Base-by-base conservation (phyloP, 805 yeast species). In the Suhomyces emberorum region DNA sequence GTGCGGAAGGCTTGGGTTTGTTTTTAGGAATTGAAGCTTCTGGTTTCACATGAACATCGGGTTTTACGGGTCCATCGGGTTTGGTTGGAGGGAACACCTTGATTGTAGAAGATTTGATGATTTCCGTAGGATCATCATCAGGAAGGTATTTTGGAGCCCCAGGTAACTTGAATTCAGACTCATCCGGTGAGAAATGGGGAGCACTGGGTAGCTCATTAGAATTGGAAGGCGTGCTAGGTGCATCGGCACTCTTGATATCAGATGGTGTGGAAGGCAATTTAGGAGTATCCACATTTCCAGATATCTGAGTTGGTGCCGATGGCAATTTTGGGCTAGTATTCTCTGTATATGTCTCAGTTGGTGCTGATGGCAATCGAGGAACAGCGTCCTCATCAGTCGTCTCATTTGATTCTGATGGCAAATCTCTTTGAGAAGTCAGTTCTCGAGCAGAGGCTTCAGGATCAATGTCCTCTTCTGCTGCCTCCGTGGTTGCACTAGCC, bases 81-180 rank as follows among this genome's bases (percentile, higher is more conserved):
- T 24, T 33, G 4, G 34, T 41, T 0, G 68, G 65, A 2, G 57
- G 54, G 32, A 63, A 54, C 11, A 68, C 59, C 7, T 59, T 64
- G 11, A 68, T 66, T 3, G 70, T 52, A 3, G 70, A 61, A 10
- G 43, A 50, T 39, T 63, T 65, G 43, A 65, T 65, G 24, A 68
- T 66, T 24, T 49, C 55, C 4, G 62, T 43, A 15, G 61, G 30
- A 28, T 65, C 72, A 28, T 60, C 68, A 36, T 63, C 68, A 1
- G 73, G 72, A 16, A 65, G 47, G 46, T 59, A 63, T 35, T 51
- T 60, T 6, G 73, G 73, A 0, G 70, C 71, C 1, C 72, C 72
- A 0, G 73, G 73, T 19, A 68, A 51, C 35, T 51, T 54, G 14
- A 66, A 45, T 9, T 42, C 43, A 7, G 37, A 42, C 12, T 47